phyloP scores from a whole-genome alignment of 768 basidiomycete species.

The Amanita exitialis region DNA sequence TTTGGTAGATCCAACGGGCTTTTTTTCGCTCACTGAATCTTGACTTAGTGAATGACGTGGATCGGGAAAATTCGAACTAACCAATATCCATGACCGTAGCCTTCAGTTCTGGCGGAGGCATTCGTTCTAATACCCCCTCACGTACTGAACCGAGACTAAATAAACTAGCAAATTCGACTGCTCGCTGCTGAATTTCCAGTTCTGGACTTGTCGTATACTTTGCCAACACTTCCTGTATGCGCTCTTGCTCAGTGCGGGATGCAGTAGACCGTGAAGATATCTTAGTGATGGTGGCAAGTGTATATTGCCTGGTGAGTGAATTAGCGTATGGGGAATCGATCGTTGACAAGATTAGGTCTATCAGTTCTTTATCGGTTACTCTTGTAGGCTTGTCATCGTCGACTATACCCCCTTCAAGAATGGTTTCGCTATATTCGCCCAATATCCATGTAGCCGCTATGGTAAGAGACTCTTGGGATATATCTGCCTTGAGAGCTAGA shows the following conservation, averaged over 20 bases:
- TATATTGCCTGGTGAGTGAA: slow-evolving; percentile 84
- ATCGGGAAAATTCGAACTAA: slow-evolving; percentile 24
- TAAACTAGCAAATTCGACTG: slow-evolving; percentile 88
- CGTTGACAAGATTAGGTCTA: slow-evolving; percentile 79
- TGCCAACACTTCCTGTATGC: slow-evolving; percentile 70
- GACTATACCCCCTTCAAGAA: slow-evolving; percentile 79
- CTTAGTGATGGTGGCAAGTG: slow-evolving; percentile 84
- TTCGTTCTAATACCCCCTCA: slow-evolving; percentile 86
- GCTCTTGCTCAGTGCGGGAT: slow-evolving; percentile 56
- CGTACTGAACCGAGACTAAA: slow-evolving; percentile 69
- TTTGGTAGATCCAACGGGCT: slow-evolving; percentile 87
- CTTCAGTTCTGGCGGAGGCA: slow-evolving; percentile 98
- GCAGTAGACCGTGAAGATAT: slow-evolving; percentile 75
- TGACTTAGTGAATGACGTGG: slow-evolving; percentile 3
- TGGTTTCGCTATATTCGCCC: slow-evolving; percentile 89
- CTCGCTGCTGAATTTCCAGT: slow-evolving; percentile 90
- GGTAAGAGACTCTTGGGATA: slow-evolving; percentile 94
- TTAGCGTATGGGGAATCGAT: slow-evolving; percentile 94
- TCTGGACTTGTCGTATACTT: slow-evolving; percentile 83
- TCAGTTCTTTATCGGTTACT: slow-evolving; percentile 73
- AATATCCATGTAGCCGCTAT: slow-evolving; percentile 92
- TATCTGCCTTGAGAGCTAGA: slow-evolving; percentile 76
- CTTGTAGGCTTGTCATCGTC: slow-evolving; percentile 59
- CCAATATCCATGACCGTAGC: slow-evolving; percentile 93
- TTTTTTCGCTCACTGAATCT: slow-evolving; percentile 80